These are phyloP conservation scores for Pseudoneurospora amorphoporcata DNA, from an alignment of 495 filamentous ascomycete species.

Conservation along the genomic window DNA sequence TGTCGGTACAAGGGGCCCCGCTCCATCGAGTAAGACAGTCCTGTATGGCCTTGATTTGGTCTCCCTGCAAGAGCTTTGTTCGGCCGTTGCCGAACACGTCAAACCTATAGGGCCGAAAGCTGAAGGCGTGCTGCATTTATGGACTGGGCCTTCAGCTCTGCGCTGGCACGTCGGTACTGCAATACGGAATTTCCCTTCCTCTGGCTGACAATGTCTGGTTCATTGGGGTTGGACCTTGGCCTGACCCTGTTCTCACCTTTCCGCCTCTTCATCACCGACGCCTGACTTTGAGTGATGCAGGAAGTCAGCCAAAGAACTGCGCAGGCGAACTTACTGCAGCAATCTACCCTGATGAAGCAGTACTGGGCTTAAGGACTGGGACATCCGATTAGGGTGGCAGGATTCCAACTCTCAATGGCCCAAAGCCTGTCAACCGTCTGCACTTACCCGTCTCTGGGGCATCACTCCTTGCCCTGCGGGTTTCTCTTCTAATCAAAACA, in stretches of 20 bases:
- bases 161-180: slow-evolving; percentile 4
- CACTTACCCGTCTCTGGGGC: slow-evolving; percentile 19
- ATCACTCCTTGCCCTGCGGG: slow-evolving; percentile 9
- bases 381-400: slow-evolving; percentile 9
- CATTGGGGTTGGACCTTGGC: background rate
- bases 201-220: background rate
- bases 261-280: background rate
- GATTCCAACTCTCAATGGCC: slow-evolving; percentile 8
- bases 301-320: background rate
- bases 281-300: background rate
- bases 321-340: slow-evolving; percentile 1
- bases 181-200: background rate
- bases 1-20: slow-evolving; percentile 14
- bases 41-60: slow-evolving; percentile 20
- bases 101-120: slow-evolving; percentile 23
- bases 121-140: slow-evolving; percentile 9
- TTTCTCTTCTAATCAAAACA: slow-evolving; percentile 17
- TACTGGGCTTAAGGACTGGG: background rate
- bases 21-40: slow-evolving; percentile 12
- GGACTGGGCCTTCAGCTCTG: slow-evolving; percentile 5
- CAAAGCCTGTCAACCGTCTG: slow-evolving; percentile 18
- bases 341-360: background rate
- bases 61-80: slow-evolving; percentile 18
- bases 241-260: background rate
- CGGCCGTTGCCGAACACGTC: slow-evolving; percentile 25